Evolutionary conservation across 805 yeast species (phyloP), one percentile per base, ranked within the genome.

Genomic region (Candida sphagnicola): DNA sequence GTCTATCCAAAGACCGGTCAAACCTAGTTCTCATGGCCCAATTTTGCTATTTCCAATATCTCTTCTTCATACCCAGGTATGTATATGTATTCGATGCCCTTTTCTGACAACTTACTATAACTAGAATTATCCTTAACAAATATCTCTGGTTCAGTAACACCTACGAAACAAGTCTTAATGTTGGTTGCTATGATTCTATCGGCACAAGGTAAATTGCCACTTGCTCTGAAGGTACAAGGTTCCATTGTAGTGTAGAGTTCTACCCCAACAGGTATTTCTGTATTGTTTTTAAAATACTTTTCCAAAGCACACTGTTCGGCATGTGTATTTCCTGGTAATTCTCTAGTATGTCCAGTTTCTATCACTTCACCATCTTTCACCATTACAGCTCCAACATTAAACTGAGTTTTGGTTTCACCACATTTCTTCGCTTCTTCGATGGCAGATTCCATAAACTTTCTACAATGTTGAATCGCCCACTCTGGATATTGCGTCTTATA

Each of bases 211-310:
- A 71, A 51, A 48, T 91, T 90, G 0, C 98, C 98, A 54, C 96
- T 88, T 24, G 91, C 65, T 38, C 99, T 71, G 40, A 77, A 75
- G 4, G 95, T 81, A 56, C 99, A 93, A 1, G 99, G 99, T 55
- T 93, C 99, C 98, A 93, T 93, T 0, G 97, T 88, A 0, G 98
- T 91, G 59, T 86, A 93, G 10, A 93, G 59, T 28, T 85, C 86
- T 0, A 93, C 78, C 0, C 95, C 95, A 6, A 50, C 54, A 1
- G 96, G 96, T 2, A 88, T 67, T 50, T 42, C 39, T 8, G 66
- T 67, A 1, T 61, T 56, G 28, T 60, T 49, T 5, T 54, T 48
- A 40, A 70, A 77, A 49, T 81, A 83, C 59, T 93, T 93, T 23
- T 80, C 84, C 40, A 93, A 56, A 0, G 96, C 96, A 66, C 95